Evolutionary conservation across 2,329 filamentous ascomycete species (phyloP), one percentile per base, ranked within the genome.

Genomic region (Ophiocordyceps camponoti-floridani): DNA sequence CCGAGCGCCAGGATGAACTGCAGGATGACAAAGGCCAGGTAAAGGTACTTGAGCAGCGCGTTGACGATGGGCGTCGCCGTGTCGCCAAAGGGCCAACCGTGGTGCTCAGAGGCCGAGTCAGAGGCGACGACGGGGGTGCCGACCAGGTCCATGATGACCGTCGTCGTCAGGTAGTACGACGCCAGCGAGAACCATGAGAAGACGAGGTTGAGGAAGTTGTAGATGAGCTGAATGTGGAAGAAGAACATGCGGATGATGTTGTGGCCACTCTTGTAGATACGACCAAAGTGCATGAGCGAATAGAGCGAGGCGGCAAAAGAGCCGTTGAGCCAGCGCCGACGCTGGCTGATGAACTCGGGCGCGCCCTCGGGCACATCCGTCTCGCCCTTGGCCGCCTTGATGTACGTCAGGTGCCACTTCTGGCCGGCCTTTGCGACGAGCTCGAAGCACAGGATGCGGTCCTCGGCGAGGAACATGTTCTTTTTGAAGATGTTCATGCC

Each of bases 401-500:
- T 93, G 63, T 98, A 98, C 46, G 84, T 89, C 63, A 98, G 65
- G 73, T 98, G 91, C 91, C 91, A 98, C 66, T 98, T 98, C 53
- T 89, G 93, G 52, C 91, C 91, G 45, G 91, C 89, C 69, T 98
- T 98, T 59, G 91, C 91, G 52, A 98, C 91, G 60, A 98, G 70
- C 64, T 98, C 91, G 74, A 96, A 98, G 73, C 91, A 98, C 44
- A 98, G 77, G 70, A 98, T 98, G 77, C 91, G 87, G 81, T 98
- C 91, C 69, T 98, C 91, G 65, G 91, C 91, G 78, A 98, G 89
- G 75, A 96, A 98, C 91, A 98, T 98, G 77, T 98, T 98, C 79
- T 96, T 96, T 73, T 96, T 96, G 84, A 98, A 98, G 63, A 98
- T 96, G 69, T 96, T 96, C 91, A 96, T 96, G 56, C 89, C 91